Evolutionary conservation across 352 stramenopile species (phyloP).

Genomic region (Pythium aristosporum): DNA sequence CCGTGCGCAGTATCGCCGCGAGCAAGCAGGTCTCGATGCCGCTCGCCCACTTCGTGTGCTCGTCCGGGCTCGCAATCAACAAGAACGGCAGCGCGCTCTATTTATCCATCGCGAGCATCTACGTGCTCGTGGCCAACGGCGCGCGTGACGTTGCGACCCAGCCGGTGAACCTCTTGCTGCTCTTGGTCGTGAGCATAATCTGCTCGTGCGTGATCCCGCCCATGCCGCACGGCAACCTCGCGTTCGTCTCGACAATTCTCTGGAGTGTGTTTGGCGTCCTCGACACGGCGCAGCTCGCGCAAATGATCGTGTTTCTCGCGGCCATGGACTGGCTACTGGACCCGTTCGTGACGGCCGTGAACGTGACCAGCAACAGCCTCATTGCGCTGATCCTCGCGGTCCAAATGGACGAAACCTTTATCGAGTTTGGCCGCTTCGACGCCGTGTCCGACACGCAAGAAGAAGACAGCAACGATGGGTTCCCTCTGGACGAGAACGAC

Average conservation of each 20-base stretch:
- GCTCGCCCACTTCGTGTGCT: conserved; percentile 58
- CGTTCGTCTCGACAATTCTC: conserved; percentile 41
- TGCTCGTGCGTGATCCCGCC: conserved; percentile 40
- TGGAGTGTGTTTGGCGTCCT: conserved; percentile 44
- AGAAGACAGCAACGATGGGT: conserved; percentile 33
- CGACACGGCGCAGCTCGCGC: conserved; percentile 9
- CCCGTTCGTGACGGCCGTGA: conserved; percentile 50
- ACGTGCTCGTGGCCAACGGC: conserved; percentile 38
- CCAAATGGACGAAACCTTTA: conserved; percentile 42
- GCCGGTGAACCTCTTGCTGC: conserved; percentile 26
- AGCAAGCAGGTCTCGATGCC: conserved; percentile 56
- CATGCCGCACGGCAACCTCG: conserved; percentile 38
- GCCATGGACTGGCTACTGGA: conserved; percentile 60
- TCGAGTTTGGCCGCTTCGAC: conserved; percentile 26
- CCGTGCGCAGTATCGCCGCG: conserved; percentile 46
- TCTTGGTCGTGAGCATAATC: conserved; percentile 42
- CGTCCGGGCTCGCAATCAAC: conserved; percentile 45
- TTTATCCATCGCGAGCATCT: conserved; percentile 45
- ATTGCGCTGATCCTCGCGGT: conserved; percentile 50
- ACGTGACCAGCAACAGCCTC: conserved; percentile 52
- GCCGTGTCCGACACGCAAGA: conserved; percentile 32
- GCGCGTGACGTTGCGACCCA: conserved; percentile 23
- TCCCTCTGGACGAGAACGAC: conserved; percentile 24
- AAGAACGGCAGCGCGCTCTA: conserved; percentile 66
- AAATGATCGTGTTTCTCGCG: conserved; percentile 41